Base-by-base conservation (phyloP, 805 yeast genomes). In the Lipomyces oligophaga region DNA sequence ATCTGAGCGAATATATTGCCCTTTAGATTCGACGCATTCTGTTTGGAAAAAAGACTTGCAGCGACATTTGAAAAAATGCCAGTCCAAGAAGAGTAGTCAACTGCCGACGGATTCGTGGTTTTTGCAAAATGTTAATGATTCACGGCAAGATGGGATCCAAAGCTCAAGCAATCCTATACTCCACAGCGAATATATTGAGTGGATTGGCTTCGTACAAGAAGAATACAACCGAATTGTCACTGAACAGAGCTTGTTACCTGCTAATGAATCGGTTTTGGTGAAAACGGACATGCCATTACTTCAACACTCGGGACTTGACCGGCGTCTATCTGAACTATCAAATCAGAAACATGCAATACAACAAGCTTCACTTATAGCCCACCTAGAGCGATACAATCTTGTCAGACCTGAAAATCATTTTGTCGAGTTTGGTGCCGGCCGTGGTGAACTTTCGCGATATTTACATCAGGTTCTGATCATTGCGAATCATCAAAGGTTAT, bases 361-460 rank as follows among this genome's bases (percentile, higher is more conserved):
- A 62, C 97, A 88, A 63, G 74, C 88, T 0, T 83, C 94, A 1
- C 63, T 88, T 47, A 82, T 85, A 13, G 87, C 85, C 1, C 83
- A 83, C 52, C 63, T 88, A 58, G 69, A 73, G 20, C 61, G 65
- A 3, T 53, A 63, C 13, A 61, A 61, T 0, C 60, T 81, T 5
- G 65, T 82, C 31, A 62, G 64, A 1, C 33, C 62, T 1, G 27
- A 44, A 33, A 47, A 51, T 25, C 41, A 46, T 10, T 77, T 78
- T 60, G 62, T 83, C 24, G 97, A 88, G 64, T 87, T 86, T 69
- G 97, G 97, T 0, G 85, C 95, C 63, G 97, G 97, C 0, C 76
- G 89, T 53, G 95, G 85, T 1, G 96, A 89, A 61, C 71, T 88
- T 20, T 75, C 88, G 1, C 66, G 95, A 19, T 38, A 41, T 43